A percentile compares a stretch with the other conserved stretches of the same genome.
Evolutionary conservation across 352 stramenopile genomes (phyloP).

Genomic region (Phytophthora pseudosyringae): DNA sequence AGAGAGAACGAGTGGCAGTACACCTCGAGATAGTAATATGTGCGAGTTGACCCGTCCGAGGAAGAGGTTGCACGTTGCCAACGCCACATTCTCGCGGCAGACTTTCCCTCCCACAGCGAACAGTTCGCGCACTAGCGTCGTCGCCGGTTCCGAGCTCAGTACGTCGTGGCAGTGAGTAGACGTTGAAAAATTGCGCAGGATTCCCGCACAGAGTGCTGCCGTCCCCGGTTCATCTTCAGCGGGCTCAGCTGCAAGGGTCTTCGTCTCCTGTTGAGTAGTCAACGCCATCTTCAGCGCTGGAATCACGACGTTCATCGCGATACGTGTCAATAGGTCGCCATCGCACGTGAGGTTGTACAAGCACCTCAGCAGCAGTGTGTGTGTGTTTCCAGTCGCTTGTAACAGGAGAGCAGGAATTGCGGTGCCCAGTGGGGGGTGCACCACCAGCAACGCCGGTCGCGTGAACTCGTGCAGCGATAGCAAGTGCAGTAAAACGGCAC

Average conservation of each 20-base stretch:
- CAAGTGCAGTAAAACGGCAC: conserved; percentile 61
- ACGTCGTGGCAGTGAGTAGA: conserved; percentile 38
- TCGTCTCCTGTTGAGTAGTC: conserved; percentile 7
- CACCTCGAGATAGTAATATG: conserved; percentile 48
- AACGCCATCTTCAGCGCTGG: conserved; percentile 31
- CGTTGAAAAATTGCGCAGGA: conserved; percentile 67
- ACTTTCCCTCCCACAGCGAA: conserved; percentile 49
- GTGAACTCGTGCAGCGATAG: conserved; percentile 58
- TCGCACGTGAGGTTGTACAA: conserved; percentile 74
- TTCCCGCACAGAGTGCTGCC: conserved; percentile 39
- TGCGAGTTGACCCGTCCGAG: conserved; percentile 70
- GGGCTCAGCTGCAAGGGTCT: background rate
- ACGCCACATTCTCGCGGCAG: conserved; percentile 55
- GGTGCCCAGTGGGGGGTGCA: conserved; percentile 32
- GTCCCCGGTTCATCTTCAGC: conserved; percentile 22
- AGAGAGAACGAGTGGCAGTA: conserved; percentile 66
- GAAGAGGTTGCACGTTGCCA: conserved; percentile 74
- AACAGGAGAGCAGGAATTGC: conserved; percentile 44
- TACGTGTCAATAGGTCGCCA: conserved; percentile 28
- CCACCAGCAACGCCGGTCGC: conserved; percentile 30
- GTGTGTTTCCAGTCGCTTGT: conserved; percentile 38
- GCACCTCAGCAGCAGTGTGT: conserved; percentile 55
- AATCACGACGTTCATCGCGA: conserved; percentile 29
- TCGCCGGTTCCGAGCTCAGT: conserved; percentile 51
- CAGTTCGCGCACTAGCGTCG: conserved; percentile 50